These are phyloP conservation scores for Letharia columbiana DNA, from an alignment of 495 filamentous ascomycete species.

Conservation along the genomic window DNA sequence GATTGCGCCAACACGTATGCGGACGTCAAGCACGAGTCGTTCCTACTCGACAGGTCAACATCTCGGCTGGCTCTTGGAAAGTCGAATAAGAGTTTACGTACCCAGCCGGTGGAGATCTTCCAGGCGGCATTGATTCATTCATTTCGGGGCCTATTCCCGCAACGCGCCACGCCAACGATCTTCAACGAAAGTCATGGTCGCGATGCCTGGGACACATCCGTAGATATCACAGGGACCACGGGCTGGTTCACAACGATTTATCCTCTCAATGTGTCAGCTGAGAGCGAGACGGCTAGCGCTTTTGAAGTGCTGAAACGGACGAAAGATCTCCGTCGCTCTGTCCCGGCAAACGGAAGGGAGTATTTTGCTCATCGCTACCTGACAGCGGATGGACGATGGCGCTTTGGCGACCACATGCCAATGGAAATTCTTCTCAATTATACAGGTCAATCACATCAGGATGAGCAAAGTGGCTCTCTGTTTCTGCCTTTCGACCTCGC, in stretches of 20 bases:
- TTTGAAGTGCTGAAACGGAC: slow-evolving; percentile 37
- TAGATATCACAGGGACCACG: slow-evolving; percentile 51
- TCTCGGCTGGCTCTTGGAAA: slow-evolving; percentile 38
- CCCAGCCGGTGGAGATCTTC: slow-evolving; percentile 47
- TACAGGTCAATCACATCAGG: slow-evolving; percentile 52
- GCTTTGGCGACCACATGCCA: slow-evolving; percentile 45
- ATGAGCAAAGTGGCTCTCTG: slow-evolving; percentile 52
- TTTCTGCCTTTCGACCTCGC: slow-evolving; percentile 49
- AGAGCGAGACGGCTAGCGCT: slow-evolving; percentile 30
- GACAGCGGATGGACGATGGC: slow-evolving; percentile 35
- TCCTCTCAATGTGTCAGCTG: slow-evolving; percentile 38
- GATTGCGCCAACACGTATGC: slow-evolving; percentile 41
- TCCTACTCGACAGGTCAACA: slow-evolving; percentile 40
- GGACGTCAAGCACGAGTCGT: slow-evolving; percentile 38
- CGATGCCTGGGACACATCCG: slow-evolving; percentile 41
- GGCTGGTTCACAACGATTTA: slow-evolving; percentile 56
- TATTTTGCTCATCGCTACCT: slow-evolving; percentile 45
- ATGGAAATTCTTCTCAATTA: slow-evolving; percentile 69
- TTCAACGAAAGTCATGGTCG: slow-evolving; percentile 52
- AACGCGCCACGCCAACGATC: slow-evolving; percentile 46
- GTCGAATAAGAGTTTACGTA: slow-evolving; percentile 40
- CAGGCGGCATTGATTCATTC: slow-evolving; percentile 44
- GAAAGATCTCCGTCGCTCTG: slow-evolving; percentile 40
- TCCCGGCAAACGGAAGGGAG: slow-evolving; percentile 42
- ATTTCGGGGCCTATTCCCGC: slow-evolving; percentile 41